A percentile compares a stretch with the other conserved stretches of the same genome.
phyloP scores from a whole-genome alignment of 805 yeast species.

The Alloascoidea hylecoeti region DNA sequence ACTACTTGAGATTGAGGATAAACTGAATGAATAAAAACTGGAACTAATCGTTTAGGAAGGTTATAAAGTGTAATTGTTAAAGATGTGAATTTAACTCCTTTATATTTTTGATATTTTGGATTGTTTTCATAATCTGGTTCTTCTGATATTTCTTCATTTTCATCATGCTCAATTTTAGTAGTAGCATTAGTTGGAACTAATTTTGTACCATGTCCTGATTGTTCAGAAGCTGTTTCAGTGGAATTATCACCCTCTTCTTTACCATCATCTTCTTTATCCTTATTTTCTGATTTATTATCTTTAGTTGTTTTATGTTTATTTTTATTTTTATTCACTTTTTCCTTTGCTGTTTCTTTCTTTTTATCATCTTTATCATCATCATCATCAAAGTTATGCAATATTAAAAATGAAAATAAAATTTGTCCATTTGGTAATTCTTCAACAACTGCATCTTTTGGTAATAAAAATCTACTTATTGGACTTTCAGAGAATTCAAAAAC shows the following conservation, averaged over 20 bases:
- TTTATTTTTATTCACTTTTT: conserved; percentile 11
- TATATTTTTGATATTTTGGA: conserved; percentile 6
- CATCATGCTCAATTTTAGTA: conserved; percentile 6
- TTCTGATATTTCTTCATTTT: conserved; percentile 3
- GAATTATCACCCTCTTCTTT: conserved; percentile 9
- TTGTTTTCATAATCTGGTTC: conserved; percentile 7
- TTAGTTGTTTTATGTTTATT: conserved; percentile 10
- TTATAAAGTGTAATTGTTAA: conserved; percentile 50
- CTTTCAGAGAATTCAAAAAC: conserved; percentile 80
- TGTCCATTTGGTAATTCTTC: conserved; percentile 33
- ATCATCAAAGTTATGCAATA: conserved; percentile 13
- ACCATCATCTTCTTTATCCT: conserved; percentile 16
- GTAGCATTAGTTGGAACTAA: conserved; percentile 4
- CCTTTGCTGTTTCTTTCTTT: conserved; percentile 14
- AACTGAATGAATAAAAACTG: conserved; percentile 55
- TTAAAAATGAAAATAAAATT: conserved; percentile 21
- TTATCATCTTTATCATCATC: conserved; percentile 6
- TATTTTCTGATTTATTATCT: conserved; percentile 13
- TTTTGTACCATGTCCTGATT: conserved; percentile 3
- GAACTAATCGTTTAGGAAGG: conserved; percentile 53
- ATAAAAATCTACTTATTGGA: conserved; percentile 52
- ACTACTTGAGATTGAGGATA: conserved; percentile 40
- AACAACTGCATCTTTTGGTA: conserved; percentile 67
- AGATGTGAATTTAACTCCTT: conserved; percentile 28
- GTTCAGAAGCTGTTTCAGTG: conserved; percentile 3